Evolutionary conservation across 2,329 filamentous ascomycete genomes (phyloP).

Genomic region (Aurifilum marmelostoma): DNA sequence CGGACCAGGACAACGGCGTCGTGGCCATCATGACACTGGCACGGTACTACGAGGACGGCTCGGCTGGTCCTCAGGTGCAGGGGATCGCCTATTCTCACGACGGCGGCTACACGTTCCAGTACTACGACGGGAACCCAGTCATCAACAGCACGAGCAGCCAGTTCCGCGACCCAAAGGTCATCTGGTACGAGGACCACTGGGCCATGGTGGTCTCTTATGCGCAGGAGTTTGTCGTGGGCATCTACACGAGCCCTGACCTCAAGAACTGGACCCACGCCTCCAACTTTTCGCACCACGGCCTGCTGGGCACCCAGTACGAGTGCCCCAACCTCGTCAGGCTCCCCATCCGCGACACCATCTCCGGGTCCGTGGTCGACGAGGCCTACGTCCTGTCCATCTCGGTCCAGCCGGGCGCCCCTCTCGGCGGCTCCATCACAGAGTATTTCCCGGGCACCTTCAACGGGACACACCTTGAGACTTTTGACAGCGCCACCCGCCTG

Average conservation of each 20-base stretch:
- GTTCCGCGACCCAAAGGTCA: conserved; percentile 69
- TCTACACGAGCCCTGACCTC: conserved; percentile 64
- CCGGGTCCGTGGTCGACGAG: conserved; percentile 39
- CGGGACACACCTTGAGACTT: conserved; percentile 60
- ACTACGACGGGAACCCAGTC: conserved; percentile 64
- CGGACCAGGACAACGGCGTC: conserved; percentile 50
- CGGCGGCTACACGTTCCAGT: conserved; percentile 63
- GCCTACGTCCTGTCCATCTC: conserved; percentile 53
- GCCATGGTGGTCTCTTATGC: conserved; percentile 60
- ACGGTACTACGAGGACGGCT: conserved; percentile 41
- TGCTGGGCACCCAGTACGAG: conserved; percentile 62
- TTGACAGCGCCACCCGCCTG: conserved; percentile 46
- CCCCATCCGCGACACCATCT: conserved; percentile 43
- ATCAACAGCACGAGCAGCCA: conserved; percentile 56
- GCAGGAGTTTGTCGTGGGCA: conserved; percentile 59
- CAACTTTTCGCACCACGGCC: conserved; percentile 59
- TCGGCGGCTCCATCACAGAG: conserved; percentile 57
- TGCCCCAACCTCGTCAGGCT: conserved; percentile 65
- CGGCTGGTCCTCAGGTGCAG: conserved; percentile 54
- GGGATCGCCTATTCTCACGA: conserved; percentile 65
- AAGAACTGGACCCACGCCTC: conserved; percentile 60
- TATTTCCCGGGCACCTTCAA: conserved; percentile 65
- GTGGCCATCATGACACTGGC: conserved; percentile 59
- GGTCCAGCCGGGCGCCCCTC: conserved; percentile 60
- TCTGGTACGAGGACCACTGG: conserved; percentile 61